phyloP scores from a whole-genome alignment of 1,284 basidiomycete genomes.

The Ganoderma resinaceum region DNA sequence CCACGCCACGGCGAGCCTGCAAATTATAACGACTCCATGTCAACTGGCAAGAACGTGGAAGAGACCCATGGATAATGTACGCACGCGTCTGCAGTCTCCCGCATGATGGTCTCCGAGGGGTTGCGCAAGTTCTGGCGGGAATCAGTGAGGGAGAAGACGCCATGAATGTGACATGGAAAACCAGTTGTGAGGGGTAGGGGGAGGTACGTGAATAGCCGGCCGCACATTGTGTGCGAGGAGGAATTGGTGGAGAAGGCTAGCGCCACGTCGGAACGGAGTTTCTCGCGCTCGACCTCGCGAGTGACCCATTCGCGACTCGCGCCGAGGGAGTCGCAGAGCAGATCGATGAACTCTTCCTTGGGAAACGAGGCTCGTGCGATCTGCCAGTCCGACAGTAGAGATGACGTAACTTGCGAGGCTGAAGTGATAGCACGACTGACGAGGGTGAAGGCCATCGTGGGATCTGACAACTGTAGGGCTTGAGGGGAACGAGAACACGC shows the following conservation, averaged over 20 bases:
- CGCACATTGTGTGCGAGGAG: constrained; percentile 22
- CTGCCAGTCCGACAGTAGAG: constrained; percentile 30
- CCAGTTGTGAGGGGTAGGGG: constrained; percentile 54
- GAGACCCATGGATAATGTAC: constrained; percentile 32
- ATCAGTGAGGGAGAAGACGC: constrained; percentile 52
- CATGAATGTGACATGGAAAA: constrained; percentile 55
- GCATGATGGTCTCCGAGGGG: constrained; percentile 47
- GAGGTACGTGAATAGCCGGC: constrained; percentile 55
- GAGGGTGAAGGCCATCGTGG: background rate
- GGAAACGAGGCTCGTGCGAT: constrained; percentile 39
- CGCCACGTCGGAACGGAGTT: constrained; percentile 45
- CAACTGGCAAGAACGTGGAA: background rate
- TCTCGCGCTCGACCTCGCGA: constrained; percentile 43
- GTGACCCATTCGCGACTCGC: constrained; percentile 21
- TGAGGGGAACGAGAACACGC: constrained; percentile 2
- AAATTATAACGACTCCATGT: background rate
- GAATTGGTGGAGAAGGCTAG: constrained; percentile 42
- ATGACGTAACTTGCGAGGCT: background rate
- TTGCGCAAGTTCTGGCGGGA: constrained; percentile 55
- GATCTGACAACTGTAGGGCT: background rate
- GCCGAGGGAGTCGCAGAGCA: constrained; percentile 36
- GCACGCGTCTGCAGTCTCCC: constrained; percentile 49
- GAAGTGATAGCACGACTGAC: background rate
- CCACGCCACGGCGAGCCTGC: constrained; percentile 31
- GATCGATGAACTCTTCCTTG: constrained; percentile 31